These are phyloP conservation scores for Colletotrichum tamarilloi DNA, from an alignment of 2,329 filamentous ascomycete genomes.

Conservation along the genomic window DNA sequence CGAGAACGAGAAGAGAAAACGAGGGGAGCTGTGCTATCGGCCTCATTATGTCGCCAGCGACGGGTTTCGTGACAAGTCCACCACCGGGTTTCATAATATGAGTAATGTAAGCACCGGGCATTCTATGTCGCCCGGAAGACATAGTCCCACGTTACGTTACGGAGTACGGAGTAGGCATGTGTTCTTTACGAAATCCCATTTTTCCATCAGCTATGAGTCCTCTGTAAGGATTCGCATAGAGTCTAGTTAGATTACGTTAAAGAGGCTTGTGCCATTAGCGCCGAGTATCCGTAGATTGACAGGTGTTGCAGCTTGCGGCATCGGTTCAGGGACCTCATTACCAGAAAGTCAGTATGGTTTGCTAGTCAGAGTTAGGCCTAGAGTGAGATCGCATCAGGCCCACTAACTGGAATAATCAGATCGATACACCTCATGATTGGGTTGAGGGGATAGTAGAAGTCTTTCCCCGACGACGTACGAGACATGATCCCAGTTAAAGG, in stretches of 20 bases:
- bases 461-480: neutral
- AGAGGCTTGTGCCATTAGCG: neutral
- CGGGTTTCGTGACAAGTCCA: neutral
- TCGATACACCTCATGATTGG: neutral
- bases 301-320: neutral
- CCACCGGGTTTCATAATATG: too few species aligned
- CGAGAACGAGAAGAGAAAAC: neutral
- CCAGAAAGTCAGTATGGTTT: neutral
- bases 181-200: neutral
- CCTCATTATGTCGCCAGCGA: neutral
- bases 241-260: neutral
- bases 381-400: neutral
- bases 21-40: neutral
- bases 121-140: too few species aligned
- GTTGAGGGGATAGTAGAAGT: neutral
- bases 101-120: too few species aligned
- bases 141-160: too few species aligned
- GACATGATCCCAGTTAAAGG: neutral
- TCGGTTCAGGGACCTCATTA: neutral
- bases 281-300: neutral
- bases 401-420: neutral
- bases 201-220: neutral
- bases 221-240: neutral
- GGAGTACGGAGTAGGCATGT: too few species aligned
- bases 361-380: neutral